Conservation (phyloP, 2,329 filamentous ascomycete species). For the Penicillium sp. region DNA sequence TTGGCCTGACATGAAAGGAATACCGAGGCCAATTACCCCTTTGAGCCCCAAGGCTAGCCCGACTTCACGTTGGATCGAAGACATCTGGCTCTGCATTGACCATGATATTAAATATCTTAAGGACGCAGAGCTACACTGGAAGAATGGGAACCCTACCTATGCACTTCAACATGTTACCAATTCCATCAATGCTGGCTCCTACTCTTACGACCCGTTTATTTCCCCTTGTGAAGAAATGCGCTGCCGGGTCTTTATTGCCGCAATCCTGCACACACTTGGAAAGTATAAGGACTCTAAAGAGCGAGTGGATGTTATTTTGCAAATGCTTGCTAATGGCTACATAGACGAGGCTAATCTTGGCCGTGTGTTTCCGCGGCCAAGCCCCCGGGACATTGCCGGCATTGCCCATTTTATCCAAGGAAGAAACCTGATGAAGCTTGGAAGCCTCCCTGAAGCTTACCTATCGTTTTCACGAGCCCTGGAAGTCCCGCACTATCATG, state of each 20-base stretch:
- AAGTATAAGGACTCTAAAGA: neutral
- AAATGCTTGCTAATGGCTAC: neutral
- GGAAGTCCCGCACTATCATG: constrained; percentile 14
- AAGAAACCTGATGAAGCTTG: constrained; percentile 14
- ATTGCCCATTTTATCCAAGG: constrained; percentile 20
- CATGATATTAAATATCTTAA: neutral
- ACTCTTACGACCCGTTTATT: neutral
- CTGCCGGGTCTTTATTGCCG: neutral
- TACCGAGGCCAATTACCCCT: neutral
- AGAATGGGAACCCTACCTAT: neutral
- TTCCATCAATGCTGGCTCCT: neutral
- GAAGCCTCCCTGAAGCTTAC: constrained; percentile 15
- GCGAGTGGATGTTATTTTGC: neutral
- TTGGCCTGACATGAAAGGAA: neutral
- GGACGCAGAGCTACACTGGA: neutral
- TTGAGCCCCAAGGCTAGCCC: neutral
- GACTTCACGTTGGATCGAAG: neutral
- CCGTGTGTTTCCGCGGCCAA: neutral
- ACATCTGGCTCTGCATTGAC: neutral
- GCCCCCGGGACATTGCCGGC: constrained; percentile 5
- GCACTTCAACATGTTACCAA: neutral
- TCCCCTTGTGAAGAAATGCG: neutral
- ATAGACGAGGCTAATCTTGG: no score
- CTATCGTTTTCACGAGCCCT: constrained; percentile 13
- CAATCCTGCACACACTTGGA: neutral